phyloP scores from a whole-genome alignment of 2,329 filamentous ascomycete species.

The Aspergillus sojae region DNA sequence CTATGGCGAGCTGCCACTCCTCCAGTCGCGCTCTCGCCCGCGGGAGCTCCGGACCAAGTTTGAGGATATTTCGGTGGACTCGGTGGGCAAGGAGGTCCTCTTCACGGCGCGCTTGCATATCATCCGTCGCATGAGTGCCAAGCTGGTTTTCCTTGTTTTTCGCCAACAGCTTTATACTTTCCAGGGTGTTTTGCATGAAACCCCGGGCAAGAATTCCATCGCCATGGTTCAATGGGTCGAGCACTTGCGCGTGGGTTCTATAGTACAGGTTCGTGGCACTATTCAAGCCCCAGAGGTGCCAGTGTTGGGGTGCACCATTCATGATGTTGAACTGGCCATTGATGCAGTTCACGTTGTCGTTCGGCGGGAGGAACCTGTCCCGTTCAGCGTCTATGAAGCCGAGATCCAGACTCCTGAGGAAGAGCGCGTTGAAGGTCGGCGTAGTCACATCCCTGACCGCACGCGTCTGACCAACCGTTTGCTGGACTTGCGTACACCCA shows the following conservation, averaged over 20 bases:
- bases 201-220: slow-evolving; percentile 64
- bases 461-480: slow-evolving; percentile 78
- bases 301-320: slow-evolving; percentile 74
- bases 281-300: slow-evolving; percentile 74
- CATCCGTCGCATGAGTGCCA: slow-evolving; percentile 77
- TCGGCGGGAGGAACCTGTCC: slow-evolving; percentile 62
- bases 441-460: slow-evolving; percentile 68
- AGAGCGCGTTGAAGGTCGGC: slow-evolving; percentile 57
- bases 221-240: slow-evolving; percentile 87
- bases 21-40: slow-evolving; percentile 58
- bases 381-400: slow-evolving; percentile 71
- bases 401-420: slow-evolving; percentile 63
- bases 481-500: slow-evolving; percentile 80
- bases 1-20: slow-evolving; percentile 61
- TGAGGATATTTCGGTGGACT: slow-evolving; percentile 53
- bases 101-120: slow-evolving; percentile 78
- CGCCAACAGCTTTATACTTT: slow-evolving; percentile 81
- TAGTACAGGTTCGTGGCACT: slow-evolving; percentile 75
- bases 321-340: slow-evolving; percentile 75
- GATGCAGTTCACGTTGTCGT: slow-evolving; percentile 65
- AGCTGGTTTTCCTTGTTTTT: slow-evolving; percentile 82
- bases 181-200: slow-evolving; percentile 74
- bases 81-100: slow-evolving; percentile 61
- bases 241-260: slow-evolving; percentile 74
- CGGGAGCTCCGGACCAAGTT: slow-evolving; percentile 53